Percentiles rank a stretch among this genome's conserved stretches.
Evolutionary conservation across 2,329 filamentous ascomycete genomes (phyloP).

Genomic region (Aspergillus tamarii): DNA sequence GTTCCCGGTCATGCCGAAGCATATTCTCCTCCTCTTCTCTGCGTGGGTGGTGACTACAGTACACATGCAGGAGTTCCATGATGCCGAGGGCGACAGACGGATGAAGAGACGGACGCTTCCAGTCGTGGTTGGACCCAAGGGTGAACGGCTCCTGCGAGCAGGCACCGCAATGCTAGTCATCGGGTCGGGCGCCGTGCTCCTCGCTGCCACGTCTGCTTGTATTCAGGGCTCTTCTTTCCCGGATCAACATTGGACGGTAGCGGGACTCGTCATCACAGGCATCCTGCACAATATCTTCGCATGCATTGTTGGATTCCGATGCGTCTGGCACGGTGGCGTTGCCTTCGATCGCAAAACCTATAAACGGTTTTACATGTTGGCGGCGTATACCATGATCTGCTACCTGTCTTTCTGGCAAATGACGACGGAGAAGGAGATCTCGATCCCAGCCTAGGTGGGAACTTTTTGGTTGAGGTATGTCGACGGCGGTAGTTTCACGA

Average conservation of each 20-base stretch:
- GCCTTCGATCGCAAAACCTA: conserved; percentile 11
- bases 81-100: conserved; percentile 13
- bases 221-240: neutral
- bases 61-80: conserved; percentile 19
- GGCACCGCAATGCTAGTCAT: neutral
- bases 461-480: neutral
- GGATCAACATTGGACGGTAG: neutral
- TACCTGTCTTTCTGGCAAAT: conserved; percentile 8
- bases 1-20: neutral
- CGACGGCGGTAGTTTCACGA: neutral
- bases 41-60: conserved; percentile 10
- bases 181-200: neutral
- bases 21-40: neutral
- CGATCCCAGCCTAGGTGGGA: neutral
- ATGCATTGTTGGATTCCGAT: neutral
- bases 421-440: neutral
- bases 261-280: neutral
- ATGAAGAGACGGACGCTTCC: conserved; percentile 9
- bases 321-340: conserved; percentile 1
- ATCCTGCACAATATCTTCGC: neutral
- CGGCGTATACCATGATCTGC: conserved; percentile 11
- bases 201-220: neutral
- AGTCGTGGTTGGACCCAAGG: conserved; percentile 6
- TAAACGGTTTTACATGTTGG: conserved; percentile 11
- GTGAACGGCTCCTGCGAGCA: neutral